Base-by-base conservation (phyloP, 352 stramenopile species). In the Blastocystis sp. region DNA sequence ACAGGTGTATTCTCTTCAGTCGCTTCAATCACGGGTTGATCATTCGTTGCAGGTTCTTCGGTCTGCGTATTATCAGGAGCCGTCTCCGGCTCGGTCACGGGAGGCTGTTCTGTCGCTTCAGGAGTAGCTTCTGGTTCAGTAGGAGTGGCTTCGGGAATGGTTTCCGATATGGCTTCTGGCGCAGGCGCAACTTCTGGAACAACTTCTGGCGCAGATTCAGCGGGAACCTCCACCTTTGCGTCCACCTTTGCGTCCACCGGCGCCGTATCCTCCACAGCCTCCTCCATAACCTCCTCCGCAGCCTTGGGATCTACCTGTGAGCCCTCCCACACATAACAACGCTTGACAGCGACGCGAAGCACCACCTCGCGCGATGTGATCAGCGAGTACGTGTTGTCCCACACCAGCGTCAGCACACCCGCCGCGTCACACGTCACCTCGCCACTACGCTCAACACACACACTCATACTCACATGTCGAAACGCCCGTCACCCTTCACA, bases 381-480 rank as follows among this genome's bases (percentile, higher is more conserved):
- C 59, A 71, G 38, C 29, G 59, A 71, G 14, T 44, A 44, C 29
- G 59, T 71, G 38, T 71, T 71, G 38, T 71, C 59, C 59, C 59
- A 71, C 29, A 71, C 59, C 59, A 71, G 59, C 29, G 59, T 71
- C 59, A 44, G 14, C 59, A 71, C 59, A 24, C 59, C 59, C 9
- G n/a, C 59, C 8, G 4, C 24, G 14, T 71, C 59, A 1, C 59
- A 38, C 38, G 8, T 7, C 8, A 71, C 14, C 2, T 71, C 59
- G 9, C 59, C 59, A 27, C 59, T 71, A 71, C 54, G 14, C 16
- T 71, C 32, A 71, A 16, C 36, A 16, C n/a, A 6, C n/a, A 8
- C 0, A 21, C 38, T n/a, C 29, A 24, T 24, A 18, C 32, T 44
- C 32, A 71, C 59, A 38, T 14, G 1, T 71, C 59, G 38, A 49